These are phyloP conservation scores for Scheffersomyces insectosa DNA, from an alignment of 1,139 yeast genomes.

Conservation along the genomic window DNA sequence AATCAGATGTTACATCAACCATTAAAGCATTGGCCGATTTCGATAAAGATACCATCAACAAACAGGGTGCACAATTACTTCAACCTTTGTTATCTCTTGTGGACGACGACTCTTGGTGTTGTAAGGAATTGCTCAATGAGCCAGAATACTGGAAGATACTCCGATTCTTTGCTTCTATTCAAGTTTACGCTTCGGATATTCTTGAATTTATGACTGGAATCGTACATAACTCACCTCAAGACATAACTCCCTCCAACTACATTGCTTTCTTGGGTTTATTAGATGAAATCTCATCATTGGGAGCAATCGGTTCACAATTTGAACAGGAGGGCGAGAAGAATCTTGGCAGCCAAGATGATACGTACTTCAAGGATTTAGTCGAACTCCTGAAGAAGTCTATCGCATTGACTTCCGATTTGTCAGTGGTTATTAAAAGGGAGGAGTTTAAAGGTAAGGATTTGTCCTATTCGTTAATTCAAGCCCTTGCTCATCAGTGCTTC, in stretches of 20 bases:
- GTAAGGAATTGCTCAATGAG: constrained; percentile 35
- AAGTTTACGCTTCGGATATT: constrained; percentile 50
- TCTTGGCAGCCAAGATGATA: constrained; percentile 44
- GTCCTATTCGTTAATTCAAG: constrained; percentile 67
- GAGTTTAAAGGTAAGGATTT: constrained; percentile 32
- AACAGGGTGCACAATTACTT: constrained; percentile 52
- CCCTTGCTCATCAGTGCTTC: constrained; percentile 83
- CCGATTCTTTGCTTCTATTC: constrained; percentile 57
- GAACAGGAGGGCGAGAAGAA: constrained; percentile 57
- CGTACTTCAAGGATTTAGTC: constrained; percentile 52
- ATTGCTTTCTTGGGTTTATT: constrained; percentile 67
- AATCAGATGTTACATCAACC: constrained; percentile 16
- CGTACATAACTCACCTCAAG: constrained; percentile 35
- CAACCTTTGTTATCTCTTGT: constrained; percentile 55
- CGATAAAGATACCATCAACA: constrained; percentile 41
- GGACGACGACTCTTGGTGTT: constrained; percentile 51
- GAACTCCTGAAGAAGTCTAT: constrained; percentile 64
- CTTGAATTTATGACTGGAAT: constrained; percentile 51
- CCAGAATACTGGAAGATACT: constrained; percentile 68
- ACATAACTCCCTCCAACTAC: constrained; percentile 52
- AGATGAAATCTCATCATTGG: constrained; percentile 81
- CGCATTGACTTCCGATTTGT: constrained; percentile 53
- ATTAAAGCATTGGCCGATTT: constrained; percentile 25
- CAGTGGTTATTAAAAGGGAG: constrained; percentile 28
- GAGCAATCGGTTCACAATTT: constrained; percentile 77